Evolutionary conservation across 2,329 filamentous ascomycete species (phyloP).

Genomic region (Pseudogymnoascus sp.): DNA sequence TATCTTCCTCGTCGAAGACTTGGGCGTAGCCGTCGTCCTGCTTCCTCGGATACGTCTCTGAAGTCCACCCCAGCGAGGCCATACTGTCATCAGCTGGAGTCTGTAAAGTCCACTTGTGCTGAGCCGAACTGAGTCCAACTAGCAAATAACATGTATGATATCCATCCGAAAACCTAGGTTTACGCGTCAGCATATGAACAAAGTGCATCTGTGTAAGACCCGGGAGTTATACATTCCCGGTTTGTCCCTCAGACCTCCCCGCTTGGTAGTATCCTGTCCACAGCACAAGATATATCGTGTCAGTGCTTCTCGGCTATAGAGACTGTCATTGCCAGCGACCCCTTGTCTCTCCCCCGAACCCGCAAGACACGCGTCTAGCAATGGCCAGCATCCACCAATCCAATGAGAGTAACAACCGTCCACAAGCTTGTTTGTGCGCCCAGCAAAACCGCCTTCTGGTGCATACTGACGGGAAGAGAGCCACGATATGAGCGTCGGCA

Average conservation of each 20-base stretch:
- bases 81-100: constrained; percentile 20
- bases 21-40: constrained; percentile 40
- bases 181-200: constrained; percentile 2
- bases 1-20: constrained; percentile 63
- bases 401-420: constrained; percentile 98
- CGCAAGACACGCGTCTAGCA: constrained; percentile 72
- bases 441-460: constrained; percentile 87
- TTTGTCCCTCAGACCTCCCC: constrained; percentile 86
- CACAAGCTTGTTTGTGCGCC: constrained; percentile 93
- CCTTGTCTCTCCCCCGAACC: constrained; percentile 21
- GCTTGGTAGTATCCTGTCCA: constrained; percentile 63
- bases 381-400: constrained; percentile 90
- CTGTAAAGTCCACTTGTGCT: constrained; percentile 54
- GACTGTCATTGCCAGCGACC: constrained; percentile 32
- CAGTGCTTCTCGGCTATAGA: constrained; percentile 78
- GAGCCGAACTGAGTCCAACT: constrained; percentile 72
- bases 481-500: constrained; percentile 74
- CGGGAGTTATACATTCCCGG: constrained; percentile 60
- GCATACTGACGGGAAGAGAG: constrained; percentile 81
- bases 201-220: constrained; percentile 9
- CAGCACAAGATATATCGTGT: constrained; percentile 85
- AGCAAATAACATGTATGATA: constrained; percentile 94
- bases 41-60: constrained; percentile 33
- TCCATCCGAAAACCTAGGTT: constrained; percentile 62
- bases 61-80: constrained; percentile 31